Percentiles rank a stretch among this genome's conserved stretches.
Conservation (phyloP, 2,329 filamentous ascomycete species). For the Fonsecaea multimorphosa region DNA sequence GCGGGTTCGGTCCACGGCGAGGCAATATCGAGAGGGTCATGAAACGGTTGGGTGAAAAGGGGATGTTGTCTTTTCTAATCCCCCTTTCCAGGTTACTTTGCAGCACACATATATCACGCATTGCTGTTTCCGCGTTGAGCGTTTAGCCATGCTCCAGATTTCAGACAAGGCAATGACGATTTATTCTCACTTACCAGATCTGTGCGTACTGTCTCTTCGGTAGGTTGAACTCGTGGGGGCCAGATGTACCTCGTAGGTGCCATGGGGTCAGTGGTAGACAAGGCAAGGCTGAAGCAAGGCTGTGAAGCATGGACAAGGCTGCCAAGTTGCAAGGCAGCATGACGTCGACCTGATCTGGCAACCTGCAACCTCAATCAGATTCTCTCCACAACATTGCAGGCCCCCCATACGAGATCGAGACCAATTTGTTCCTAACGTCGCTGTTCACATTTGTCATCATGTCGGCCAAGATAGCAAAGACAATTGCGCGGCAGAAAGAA, state of each 20-base stretch:
- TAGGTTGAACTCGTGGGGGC: not conserved
- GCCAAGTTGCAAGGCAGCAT: slow-evolving; percentile 5
- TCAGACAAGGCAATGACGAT: slow-evolving; percentile 9
- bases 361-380: not conserved
- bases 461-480: slow-evolving; percentile 69
- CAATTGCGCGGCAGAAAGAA: slow-evolving; percentile 76
- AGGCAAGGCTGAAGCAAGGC: slow-evolving; percentile 11
- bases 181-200: not conserved
- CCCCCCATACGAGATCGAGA: not conserved
- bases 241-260: too few species aligned
- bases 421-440: not conserved
- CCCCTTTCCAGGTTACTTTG: slow-evolving; percentile 4
- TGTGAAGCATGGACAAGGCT: not conserved
- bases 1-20: not conserved
- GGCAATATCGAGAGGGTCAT: slow-evolving; percentile 6
- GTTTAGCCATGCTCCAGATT: slow-evolving; percentile 17
- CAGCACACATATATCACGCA: slow-evolving; percentile 17
- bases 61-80: not conserved
- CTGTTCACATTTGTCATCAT: slow-evolving; percentile 40
- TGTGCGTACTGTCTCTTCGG: not conserved
- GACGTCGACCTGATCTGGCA: slow-evolving; percentile 7
- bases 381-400: not conserved
- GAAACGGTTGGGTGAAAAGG: not conserved
- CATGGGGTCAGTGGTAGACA: not conserved
- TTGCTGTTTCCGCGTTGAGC: slow-evolving; percentile 8